Percentiles rank a stretch among this genome's conserved stretches.
Evolutionary conservation across 352 stramenopile species (phyloP).

Genomic region (Globisporangium radiosum): DNA sequence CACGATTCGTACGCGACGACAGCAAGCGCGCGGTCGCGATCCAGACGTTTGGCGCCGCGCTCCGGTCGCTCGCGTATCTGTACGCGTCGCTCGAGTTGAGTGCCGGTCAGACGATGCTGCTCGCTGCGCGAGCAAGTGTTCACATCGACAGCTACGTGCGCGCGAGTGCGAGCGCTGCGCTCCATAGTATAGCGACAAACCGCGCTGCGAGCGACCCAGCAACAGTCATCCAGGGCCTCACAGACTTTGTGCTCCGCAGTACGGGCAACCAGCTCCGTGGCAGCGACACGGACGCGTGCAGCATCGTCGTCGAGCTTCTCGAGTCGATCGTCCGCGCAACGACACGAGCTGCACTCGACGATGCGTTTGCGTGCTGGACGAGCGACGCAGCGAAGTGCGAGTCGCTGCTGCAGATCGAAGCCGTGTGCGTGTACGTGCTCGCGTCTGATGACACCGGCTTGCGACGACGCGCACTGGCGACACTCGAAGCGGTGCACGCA

Average conservation of each 20-base stretch:
- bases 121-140: constrained; percentile 45
- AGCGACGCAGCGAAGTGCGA: constrained; percentile 24
- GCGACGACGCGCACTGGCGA: constrained; percentile 20
- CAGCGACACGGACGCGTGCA: constrained; percentile 25
- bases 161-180: constrained; percentile 22
- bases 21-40: constrained; percentile 42
- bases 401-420: constrained; percentile 60
- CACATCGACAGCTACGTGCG: constrained; percentile 37
- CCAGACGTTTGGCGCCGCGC: constrained; percentile 38
- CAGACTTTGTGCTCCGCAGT: constrained; percentile 55
- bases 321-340: constrained; percentile 23
- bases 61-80: constrained; percentile 35
- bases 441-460: constrained; percentile 31
- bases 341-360: background rate
- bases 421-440: constrained; percentile 48
- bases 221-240: constrained; percentile 42
- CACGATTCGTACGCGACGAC: constrained; percentile 27
- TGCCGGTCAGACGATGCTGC: constrained; percentile 56
- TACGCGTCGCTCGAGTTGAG: constrained; percentile 42
- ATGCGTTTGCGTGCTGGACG: constrained; percentile 23
- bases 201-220: constrained; percentile 15
- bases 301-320: constrained; percentile 26
- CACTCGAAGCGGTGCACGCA: constrained; percentile 27
- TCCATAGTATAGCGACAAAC: constrained; percentile 28
- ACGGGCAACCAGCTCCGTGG: constrained; percentile 23